Percentiles rank a stretch among this genome's conserved stretches.
Evolutionary conservation across 768 basidiomycete genomes (phyloP).

Genomic region (Mrakia gelida): DNA sequence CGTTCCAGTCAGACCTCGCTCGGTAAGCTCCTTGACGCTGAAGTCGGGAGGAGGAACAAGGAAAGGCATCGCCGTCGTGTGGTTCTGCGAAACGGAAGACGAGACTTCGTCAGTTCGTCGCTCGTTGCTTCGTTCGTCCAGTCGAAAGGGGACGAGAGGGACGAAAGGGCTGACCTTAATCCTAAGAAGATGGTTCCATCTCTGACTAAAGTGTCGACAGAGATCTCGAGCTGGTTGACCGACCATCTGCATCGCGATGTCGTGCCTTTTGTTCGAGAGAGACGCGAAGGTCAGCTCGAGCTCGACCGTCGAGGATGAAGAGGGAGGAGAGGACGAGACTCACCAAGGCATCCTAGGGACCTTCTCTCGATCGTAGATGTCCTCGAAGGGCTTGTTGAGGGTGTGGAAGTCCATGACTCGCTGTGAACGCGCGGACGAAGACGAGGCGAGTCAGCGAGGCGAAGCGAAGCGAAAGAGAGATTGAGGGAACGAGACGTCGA

Average conservation of each 20-base stretch:
- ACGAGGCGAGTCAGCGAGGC: background rate
- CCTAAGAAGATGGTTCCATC: conserved; percentile 90
- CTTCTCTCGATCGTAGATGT: conserved; percentile 88
- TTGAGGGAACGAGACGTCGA: background rate
- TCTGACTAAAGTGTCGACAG: conserved; percentile 87
- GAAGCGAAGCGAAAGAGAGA: background rate
- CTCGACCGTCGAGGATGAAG: too few relatives aligned
- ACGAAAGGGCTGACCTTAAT: conserved; percentile 64
- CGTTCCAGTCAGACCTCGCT: conserved; percentile 82
- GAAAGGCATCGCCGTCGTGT: conserved; percentile 87
- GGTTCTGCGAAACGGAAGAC: conserved; percentile 57
- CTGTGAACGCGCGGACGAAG: conserved; percentile 53
- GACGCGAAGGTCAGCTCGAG: too few relatives aligned
- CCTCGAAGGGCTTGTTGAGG: conserved; percentile 83
- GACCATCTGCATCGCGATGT: conserved; percentile 90
- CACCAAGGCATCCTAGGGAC: conserved; percentile 88
- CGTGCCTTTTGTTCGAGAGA: conserved; percentile 55
- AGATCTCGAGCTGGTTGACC: conserved; percentile 94
- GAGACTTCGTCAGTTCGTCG: background rate
- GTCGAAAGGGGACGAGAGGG: background rate
- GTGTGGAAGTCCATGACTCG: conserved; percentile 78
- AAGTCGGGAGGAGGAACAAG: conserved; percentile 90
- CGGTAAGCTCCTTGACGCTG: conserved; percentile 67
- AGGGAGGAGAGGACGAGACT: too few relatives aligned
- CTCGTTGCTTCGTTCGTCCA: background rate